Conservation (phyloP, 192 early-diverging fungal species). For the Backusella australiensis region DNA sequence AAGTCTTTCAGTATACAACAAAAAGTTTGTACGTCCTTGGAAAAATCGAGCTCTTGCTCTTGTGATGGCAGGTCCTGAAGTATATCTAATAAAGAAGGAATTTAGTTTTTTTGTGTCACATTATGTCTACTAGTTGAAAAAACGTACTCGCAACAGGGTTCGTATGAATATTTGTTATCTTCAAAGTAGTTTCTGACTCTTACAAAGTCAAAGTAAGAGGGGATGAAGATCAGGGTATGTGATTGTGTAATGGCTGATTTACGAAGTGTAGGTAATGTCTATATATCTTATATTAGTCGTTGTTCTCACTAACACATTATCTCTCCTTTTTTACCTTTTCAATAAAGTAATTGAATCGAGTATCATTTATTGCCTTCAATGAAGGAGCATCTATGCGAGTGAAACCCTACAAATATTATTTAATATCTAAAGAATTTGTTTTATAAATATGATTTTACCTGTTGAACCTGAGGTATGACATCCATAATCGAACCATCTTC, state of each 20-base stretch:
- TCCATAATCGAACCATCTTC: slow-evolving; percentile 69
- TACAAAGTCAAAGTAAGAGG: slow-evolving; percentile 97
- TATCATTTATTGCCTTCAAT: slow-evolving; percentile 67
- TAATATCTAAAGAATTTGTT: too few relatives aligned
- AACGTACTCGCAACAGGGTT: slow-evolving; percentile 77
- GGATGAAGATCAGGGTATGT: slow-evolving; percentile 78
- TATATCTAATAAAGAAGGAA: slow-evolving; percentile 58
- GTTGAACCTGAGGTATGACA: slow-evolving; percentile 76
- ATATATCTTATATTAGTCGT: too few relatives aligned
- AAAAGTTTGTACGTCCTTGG: slow-evolving; percentile 70
- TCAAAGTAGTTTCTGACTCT: slow-evolving; percentile 86
- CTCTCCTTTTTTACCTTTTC: slow-evolving; percentile 45
- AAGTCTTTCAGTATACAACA: slow-evolving; percentile 93
- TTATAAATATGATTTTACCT: slow-evolving; percentile 38
- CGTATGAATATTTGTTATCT: slow-evolving; percentile 73
- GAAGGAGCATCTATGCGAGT: slow-evolving; percentile 63
- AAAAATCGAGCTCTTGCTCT: slow-evolving; percentile 77
- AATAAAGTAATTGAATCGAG: slow-evolving; percentile 83
- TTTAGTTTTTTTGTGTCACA: neutral
- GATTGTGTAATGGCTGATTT: slow-evolving; percentile 55
- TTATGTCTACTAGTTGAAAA: too few relatives aligned
- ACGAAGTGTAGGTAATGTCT: slow-evolving; percentile 61
- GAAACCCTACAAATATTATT: slow-evolving; percentile 51
- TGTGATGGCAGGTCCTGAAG: slow-evolving; percentile 72
- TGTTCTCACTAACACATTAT: neutral